Percentiles rank a stretch among this genome's conserved stretches.
These are phyloP conservation scores for Magnusiomyces tetraspermus DNA, from an alignment of 1,139 yeast genomes.

Conservation along the genomic window DNA sequence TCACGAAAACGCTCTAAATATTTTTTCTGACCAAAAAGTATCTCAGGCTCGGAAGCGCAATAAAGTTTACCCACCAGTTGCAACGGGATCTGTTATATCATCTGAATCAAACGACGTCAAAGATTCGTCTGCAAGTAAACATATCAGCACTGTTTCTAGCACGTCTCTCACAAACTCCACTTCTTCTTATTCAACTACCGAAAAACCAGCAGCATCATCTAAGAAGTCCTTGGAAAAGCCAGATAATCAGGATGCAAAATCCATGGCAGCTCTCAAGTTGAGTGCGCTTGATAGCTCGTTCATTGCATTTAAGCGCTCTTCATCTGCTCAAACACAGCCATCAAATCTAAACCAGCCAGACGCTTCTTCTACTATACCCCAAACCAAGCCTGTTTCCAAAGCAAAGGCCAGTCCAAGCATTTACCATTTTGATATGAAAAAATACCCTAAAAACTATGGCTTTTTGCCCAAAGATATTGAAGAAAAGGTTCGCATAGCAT, in stretches of 20 bases:
- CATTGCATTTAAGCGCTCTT: neutral
- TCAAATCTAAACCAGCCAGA: neutral
- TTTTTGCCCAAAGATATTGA: neutral
- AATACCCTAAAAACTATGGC: slow-evolving; percentile 1
- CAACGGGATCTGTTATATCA: neutral
- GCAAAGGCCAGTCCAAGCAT: neutral
- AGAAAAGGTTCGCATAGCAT: neutral
- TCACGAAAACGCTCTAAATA: neutral
- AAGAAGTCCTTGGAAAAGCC: neutral
- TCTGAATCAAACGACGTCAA: neutral
- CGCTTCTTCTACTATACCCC: neutral
- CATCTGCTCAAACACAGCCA: neutral
- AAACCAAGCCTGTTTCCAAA: neutral
- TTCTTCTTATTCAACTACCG: too few species aligned
- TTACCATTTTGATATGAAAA: neutral
- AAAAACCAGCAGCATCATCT: neutral
- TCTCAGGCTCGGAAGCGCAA: neutral
- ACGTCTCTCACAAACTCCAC: too few species aligned
- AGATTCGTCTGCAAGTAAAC: neutral
- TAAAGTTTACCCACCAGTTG: neutral
- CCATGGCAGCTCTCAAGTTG: neutral
- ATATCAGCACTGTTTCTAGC: neutral
- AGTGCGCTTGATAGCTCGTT: neutral
- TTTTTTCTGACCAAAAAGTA: neutral
- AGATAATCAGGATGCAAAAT: neutral